Evolutionary conservation across 179 eudicot genomes (phyloP), one percentile per base, ranked within the genome.

Genomic region (Spergularia azorica): DNA sequence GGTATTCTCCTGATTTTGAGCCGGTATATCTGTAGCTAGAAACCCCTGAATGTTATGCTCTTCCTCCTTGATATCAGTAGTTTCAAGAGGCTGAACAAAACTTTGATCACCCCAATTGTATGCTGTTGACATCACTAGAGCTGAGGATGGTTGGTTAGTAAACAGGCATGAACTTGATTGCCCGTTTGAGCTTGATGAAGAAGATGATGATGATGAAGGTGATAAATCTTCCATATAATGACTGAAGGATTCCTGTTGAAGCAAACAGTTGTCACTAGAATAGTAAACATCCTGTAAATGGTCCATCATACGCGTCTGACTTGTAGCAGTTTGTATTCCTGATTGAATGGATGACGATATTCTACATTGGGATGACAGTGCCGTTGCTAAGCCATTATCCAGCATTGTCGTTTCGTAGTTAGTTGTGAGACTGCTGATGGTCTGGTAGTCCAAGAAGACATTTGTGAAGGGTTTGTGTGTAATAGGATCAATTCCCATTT

Each of bases 381-480:
- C 70, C 21, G 66, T 62, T 38, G 64, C 15, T 66, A 67, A 7
- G 65, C 2, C 76, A 15, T 70, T 79, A 68, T 85, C 73, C 65
- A 73, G 59, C 4, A 71, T 32, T 46, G 76, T 62, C 55, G 68
- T 71, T 9, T 58, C 76, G 57, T 68, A 72, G 61, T 66, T 77
- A 50, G 76, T 80, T 61, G 85, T 83, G 57, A 77, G 82, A 65
- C 81, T 68, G 67, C 83, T 89, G 80, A 93, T 87, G 67, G 79
- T 89, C 76, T 84, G 88, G 64, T 82, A 94, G 63, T 94, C 98
- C 2, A 88, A 80, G 66, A 93, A 76, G 73, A 91, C 80, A 78
- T 90, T 91, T 17, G 93, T 73, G 76, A 87, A 79, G 61, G 98
- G 97, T 75, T 93, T 93, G 74, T 91, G 98, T 62, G 98, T 93